Percentiles rank a stretch among this genome's conserved stretches.
These are phyloP conservation scores for Periconia sp. DNA, from an alignment of 2,329 filamentous ascomycete genomes.

Conservation along the genomic window DNA sequence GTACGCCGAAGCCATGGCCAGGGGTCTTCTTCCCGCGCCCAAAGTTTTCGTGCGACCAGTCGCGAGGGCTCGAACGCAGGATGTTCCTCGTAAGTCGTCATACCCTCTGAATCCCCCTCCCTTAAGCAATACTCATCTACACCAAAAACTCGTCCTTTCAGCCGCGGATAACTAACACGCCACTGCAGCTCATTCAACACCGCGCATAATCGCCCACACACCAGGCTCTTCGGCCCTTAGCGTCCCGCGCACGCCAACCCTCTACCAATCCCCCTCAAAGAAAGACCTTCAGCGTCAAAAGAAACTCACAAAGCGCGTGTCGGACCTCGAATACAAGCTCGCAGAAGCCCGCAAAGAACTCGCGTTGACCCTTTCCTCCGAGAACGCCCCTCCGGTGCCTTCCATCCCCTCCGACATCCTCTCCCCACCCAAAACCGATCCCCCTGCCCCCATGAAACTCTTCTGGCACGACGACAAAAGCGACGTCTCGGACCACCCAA, in stretches of 20 bases:
- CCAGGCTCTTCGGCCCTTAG: conserved; percentile 4
- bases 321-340: conserved; percentile 62
- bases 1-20: conserved; percentile 34
- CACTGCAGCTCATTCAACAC: neutral
- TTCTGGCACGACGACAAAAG: conserved; percentile 4
- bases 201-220: conserved; percentile 5
- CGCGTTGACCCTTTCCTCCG: conserved; percentile 44
- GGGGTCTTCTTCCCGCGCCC: conserved; percentile 35
- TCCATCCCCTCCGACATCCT: conserved; percentile 34
- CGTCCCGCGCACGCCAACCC: conserved; percentile 23
- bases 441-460: neutral
- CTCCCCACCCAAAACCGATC: conserved; percentile 1
- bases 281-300: conserved; percentile 60
- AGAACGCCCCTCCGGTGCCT: conserved; percentile 44
- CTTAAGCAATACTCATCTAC: neutral
- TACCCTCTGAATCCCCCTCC: too few relatives aligned
- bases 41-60: conserved; percentile 35
- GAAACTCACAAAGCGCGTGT: conserved; percentile 61
- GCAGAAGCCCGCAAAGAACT: conserved; percentile 58
- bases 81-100: neutral
- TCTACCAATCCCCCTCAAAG: conserved; percentile 55
- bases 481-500: neutral
- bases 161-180: neutral
- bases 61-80: conserved; percentile 14
- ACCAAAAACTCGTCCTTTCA: neutral